phyloP scores from a whole-genome alignment of 2,329 filamentous ascomycete species.

The Colletotrichum lindemuthianum region DNA sequence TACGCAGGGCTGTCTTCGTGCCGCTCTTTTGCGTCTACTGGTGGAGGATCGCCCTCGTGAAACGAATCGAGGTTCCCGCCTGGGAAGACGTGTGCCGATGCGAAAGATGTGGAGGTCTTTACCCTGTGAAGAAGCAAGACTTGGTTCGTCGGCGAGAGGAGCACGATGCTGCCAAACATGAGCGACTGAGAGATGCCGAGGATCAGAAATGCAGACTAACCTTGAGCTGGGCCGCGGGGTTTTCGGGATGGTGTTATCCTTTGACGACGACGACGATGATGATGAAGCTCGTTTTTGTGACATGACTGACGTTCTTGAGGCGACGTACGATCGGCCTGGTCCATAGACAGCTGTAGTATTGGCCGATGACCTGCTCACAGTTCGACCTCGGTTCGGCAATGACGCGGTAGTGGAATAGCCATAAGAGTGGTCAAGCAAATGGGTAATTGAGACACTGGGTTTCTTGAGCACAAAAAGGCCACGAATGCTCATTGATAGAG shows the following conservation, averaged over 20 bases:
- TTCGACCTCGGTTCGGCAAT: background rate
- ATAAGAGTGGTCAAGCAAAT: no score
- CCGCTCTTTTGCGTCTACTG: constrained; percentile 57
- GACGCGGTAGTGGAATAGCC: no score
- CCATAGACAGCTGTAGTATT: background rate
- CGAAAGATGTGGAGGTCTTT: constrained; percentile 82
- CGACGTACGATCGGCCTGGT: background rate
- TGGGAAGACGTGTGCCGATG: constrained; percentile 94
- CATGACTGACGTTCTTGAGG: constrained; percentile 18
- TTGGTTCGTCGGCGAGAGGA: constrained; percentile 88
- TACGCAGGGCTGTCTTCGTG: constrained; percentile 81
- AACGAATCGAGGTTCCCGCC: constrained; percentile 83
- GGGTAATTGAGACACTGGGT: no score
- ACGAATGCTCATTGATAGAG: background rate
- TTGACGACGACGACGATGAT: constrained; percentile 28
- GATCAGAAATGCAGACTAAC: constrained; percentile 46
- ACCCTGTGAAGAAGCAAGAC: constrained; percentile 90
- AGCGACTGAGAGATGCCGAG: constrained; percentile 22
- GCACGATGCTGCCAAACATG: constrained; percentile 63
- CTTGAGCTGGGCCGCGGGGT: constrained; percentile 72
- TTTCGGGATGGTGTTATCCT: constrained; percentile 42
- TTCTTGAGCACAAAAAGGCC: background rate
- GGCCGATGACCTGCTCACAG: constrained; percentile 15
- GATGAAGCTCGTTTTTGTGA: constrained; percentile 28
- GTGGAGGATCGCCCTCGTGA: constrained; percentile 74